Evolutionary conservation across 345 rosid species (phyloP).

Genomic region (Brassica incana): DNA sequence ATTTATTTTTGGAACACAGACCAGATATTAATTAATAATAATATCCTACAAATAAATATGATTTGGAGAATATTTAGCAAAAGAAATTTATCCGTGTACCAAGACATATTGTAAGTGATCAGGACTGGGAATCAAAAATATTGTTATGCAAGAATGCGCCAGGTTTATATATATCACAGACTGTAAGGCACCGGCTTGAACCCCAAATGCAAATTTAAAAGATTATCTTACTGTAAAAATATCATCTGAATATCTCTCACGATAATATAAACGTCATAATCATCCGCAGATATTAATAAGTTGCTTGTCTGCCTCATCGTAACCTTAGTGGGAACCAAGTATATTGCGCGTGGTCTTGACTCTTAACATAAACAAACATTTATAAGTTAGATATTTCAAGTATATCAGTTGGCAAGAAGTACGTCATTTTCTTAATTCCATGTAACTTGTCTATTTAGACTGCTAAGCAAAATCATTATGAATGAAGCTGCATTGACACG

Average conservation of each 20-base stretch:
- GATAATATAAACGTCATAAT: conserved; percentile 21
- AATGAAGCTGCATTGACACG: not conserved
- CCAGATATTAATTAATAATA: not conserved
- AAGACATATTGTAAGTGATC: not conserved
- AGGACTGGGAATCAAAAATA: not conserved
- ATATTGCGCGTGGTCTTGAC: conserved; percentile 22
- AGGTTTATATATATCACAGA: too few relatives aligned
- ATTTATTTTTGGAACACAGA: too few relatives aligned
- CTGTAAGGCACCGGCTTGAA: conserved; percentile 30
- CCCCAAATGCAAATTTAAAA: not conserved
- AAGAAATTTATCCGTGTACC: not conserved
- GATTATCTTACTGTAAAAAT: not conserved
- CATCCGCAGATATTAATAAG: conserved; percentile 19
- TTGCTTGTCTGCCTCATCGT: conserved; percentile 26
- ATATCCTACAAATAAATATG: not conserved
- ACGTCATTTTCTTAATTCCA: conserved; percentile 18
- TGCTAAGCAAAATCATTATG: not conserved
- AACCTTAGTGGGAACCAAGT: conserved; percentile 40
- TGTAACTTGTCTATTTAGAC: not conserved
- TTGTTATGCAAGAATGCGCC: conserved; percentile 20
- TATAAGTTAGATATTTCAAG: not conserved
- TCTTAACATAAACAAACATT: not conserved
- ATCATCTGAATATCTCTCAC: not conserved
- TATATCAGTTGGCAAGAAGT: conserved; percentile 8
- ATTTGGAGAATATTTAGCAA: conserved; percentile 2